Base-by-base conservation (phyloP, 2,329 filamentous ascomycete species). In the Kalmusia sp. region DNA sequence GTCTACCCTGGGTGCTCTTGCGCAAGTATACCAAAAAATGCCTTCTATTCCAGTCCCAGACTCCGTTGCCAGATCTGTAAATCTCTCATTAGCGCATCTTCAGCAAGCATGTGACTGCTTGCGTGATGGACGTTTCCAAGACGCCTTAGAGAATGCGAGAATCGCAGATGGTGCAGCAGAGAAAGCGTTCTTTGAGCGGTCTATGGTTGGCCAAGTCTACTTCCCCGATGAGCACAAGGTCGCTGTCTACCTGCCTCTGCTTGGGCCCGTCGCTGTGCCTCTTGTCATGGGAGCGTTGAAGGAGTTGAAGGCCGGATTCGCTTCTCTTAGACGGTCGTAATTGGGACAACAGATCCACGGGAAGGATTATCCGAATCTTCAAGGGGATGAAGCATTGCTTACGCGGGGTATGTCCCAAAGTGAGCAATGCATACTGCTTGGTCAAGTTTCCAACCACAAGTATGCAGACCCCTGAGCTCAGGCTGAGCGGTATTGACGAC, bases 171-270 rank as follows among this genome's bases (percentile, higher is more conserved):
- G 86, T 2, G 92, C 96, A 70, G 93, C 92, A 0, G 95, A 99
- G 73, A 87, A 89, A 55, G 93, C 93, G 0, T 99, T 99, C 76
- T 99, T 99, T 64, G 95, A 99, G 76, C 96, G 96, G 77, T 96
- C 91, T 69, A 99, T 99, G 95, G 95, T 99, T 11, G 95, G 93
- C 0, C 95, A 98, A 77, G 88, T 98, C 2, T 99, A 98, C 75
- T 99, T 99, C 74, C 95, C 95, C 0, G 95, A 99, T 69, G 95
- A 99, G 77, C 95, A 99, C 75, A 99, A 98, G 76, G 86, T 99
- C 21, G 95, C 95, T 0, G 95, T 99, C 1, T 99, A 99, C 72
- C 77, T 99, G 64, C 95, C 95, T 1, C 78, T 99, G 9, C 77
- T 99, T 34, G 95, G 95, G 0, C 95, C 95, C 0, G 87, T 98